Percentiles rank a stretch among this genome's conserved stretches.
Evolutionary conservation across 805 yeast genomes (phyloP).

Genomic region (Yarrowia porcina): DNA sequence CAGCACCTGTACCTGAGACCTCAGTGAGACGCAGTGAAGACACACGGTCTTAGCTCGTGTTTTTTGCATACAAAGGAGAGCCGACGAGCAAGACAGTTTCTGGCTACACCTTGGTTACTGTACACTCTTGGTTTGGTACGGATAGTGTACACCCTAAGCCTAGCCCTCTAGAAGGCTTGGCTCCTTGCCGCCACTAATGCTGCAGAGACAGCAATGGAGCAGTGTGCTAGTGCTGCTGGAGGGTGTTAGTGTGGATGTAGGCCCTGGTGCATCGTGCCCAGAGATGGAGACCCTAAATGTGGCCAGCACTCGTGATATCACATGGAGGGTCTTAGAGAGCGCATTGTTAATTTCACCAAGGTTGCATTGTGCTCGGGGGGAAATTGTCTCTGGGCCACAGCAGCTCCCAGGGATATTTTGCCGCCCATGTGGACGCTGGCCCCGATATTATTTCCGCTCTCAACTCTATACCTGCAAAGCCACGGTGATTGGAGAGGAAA

Average conservation of each 20-base stretch:
- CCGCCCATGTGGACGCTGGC: neutral
- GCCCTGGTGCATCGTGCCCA: neutral
- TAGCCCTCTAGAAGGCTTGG: too few species aligned
- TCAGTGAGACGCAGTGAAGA: too few species aligned
- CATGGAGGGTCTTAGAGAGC: constrained; percentile 7
- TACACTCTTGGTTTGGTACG: too few species aligned
- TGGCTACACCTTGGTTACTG: too few species aligned
- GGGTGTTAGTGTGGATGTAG: neutral
- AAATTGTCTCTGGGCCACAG: neutral
- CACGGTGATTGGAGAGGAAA: too few species aligned
- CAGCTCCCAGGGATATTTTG: neutral
- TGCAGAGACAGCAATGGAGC: too few species aligned
- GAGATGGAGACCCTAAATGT: neutral
- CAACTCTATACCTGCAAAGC: too few species aligned
- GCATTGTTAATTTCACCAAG: neutral
- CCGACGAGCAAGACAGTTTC: too few species aligned
- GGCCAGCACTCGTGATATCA: constrained; percentile 2
- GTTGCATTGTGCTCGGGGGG: neutral
- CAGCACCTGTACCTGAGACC: neutral
- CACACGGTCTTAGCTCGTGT: neutral
- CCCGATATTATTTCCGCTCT: neutral
- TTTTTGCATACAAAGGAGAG: neutral
- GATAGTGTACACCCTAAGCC: too few species aligned
- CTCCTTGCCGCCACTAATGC: too few species aligned
- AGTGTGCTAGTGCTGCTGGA: too few species aligned